Evolutionary conservation across 768 basidiomycete genomes (phyloP).

Genomic region (Strobilomyces confusus): DNA sequence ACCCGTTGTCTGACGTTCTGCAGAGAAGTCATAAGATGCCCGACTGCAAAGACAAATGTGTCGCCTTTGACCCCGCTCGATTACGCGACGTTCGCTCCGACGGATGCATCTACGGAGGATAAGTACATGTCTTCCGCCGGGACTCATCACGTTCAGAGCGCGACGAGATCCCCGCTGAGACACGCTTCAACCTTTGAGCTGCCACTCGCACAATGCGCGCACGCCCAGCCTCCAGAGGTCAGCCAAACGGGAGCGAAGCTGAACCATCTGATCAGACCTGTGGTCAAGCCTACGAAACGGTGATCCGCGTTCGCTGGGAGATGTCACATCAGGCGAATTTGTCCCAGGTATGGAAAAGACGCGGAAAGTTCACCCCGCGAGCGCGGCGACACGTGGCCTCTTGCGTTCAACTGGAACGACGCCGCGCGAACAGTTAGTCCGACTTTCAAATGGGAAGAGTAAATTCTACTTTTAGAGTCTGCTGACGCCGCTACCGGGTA

Average conservation of each 20-base stretch:
- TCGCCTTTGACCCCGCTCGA: background rate
- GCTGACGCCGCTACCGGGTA: conserved; percentile 1
- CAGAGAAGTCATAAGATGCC: background rate
- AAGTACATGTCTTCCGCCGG: background rate
- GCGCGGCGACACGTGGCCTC: background rate
- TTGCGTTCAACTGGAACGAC: conserved; percentile 1
- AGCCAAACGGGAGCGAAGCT: background rate
- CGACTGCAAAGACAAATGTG: background rate
- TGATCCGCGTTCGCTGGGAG: background rate
- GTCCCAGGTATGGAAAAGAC: background rate
- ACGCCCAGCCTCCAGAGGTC: background rate
- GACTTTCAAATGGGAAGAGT: conserved; percentile 7
- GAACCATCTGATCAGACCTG: conserved; percentile 4
- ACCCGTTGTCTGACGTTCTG: background rate
- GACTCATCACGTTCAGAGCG: background rate
- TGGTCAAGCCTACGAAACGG: background rate
- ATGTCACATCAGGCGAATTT: background rate
- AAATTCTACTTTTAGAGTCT: conserved; percentile 1
- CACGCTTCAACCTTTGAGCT: background rate
- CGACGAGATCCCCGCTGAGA: background rate
- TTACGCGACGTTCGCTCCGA: background rate
- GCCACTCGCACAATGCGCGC: background rate
- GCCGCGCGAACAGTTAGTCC: background rate
- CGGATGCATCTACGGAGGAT: background rate
- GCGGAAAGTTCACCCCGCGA: background rate